Percentiles rank a stretch among this genome's conserved stretches.
Evolutionary conservation across 2,329 filamentous ascomycete species (phyloP).

Genomic region (Xylariaceae sp.): DNA sequence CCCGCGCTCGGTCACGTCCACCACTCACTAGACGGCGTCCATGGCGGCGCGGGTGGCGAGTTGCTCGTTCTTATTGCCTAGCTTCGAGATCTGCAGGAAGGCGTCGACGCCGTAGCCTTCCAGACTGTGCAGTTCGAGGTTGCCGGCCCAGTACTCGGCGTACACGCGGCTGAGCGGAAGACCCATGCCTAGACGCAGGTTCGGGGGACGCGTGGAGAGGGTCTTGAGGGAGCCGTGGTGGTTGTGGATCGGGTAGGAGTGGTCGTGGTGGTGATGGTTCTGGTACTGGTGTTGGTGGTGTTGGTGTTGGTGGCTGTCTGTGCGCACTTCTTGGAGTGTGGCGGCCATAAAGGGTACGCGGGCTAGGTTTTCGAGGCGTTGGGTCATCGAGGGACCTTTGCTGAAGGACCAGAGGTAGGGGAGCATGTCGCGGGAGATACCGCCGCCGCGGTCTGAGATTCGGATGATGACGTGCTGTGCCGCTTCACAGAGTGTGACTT

Average conservation of each 20-base stretch:
- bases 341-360: slow-evolving; percentile 88
- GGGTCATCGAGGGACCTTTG: slow-evolving; percentile 76
- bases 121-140: slow-evolving; percentile 80
- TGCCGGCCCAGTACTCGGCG: slow-evolving; percentile 97
- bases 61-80: slow-evolving; percentile 98
- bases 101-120: slow-evolving; percentile 96
- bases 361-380: slow-evolving; percentile 76
- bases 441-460: slow-evolving; percentile 91
- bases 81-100: slow-evolving; percentile 90
- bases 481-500: slow-evolving; percentile 91
- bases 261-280: slow-evolving; percentile 2
- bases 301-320: slow-evolving; percentile 41
- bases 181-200: slow-evolving; percentile 86
- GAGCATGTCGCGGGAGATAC: slow-evolving; percentile 76
- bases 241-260: not conserved
- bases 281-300: slow-evolving; percentile 21
- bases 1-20: not conserved
- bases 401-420: slow-evolving; percentile 95
- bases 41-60: slow-evolving; percentile 72
- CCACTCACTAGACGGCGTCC: slow-evolving; percentile 57
- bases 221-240: slow-evolving; percentile 66
- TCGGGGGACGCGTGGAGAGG: slow-evolving; percentile 75
- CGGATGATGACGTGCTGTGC: slow-evolving; percentile 93
- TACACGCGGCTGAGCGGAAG: slow-evolving; percentile 91
- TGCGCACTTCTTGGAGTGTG: slow-evolving; percentile 79